phyloP scores from a whole-genome alignment of 2,329 filamentous ascomycete genomes.

The Scleromitrula shiraiana region DNA sequence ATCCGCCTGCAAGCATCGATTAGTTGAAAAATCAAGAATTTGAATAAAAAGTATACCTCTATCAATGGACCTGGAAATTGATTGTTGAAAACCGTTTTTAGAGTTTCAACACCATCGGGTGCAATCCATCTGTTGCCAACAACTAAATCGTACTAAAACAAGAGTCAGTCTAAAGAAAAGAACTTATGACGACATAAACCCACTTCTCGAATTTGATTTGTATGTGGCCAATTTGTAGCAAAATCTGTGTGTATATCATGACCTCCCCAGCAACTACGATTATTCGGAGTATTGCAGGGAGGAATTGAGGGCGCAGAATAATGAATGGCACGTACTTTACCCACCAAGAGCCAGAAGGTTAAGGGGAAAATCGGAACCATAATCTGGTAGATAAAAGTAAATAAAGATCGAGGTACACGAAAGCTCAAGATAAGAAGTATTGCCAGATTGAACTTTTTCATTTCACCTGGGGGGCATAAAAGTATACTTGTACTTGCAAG shows the following conservation, averaged over 20 bases:
- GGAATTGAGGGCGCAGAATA: too few species aligned
- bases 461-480: too few species aligned
- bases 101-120: conserved; percentile 35
- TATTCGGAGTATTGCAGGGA: not conserved
- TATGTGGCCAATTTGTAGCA: not conserved
- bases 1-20: not conserved
- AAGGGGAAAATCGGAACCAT: too few species aligned
- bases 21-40: not conserved
- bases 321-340: too few species aligned
- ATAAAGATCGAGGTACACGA: too few species aligned
- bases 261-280: not conserved
- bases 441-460: too few species aligned
- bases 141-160: conserved; percentile 2
- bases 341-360: too few species aligned
- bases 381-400: too few species aligned
- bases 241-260: not conserved
- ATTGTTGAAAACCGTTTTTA: conserved; percentile 40
- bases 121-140: conserved; percentile 10
- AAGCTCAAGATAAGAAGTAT: too few species aligned
- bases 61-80: conserved; percentile 26
- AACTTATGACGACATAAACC: not conserved
- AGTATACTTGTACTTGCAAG: too few species aligned
- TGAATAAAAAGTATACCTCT: conserved; percentile 16
- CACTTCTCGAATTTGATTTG: not conserved
- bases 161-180: not conserved